Evolutionary conservation across 371 early-diverging fungal genomes (phyloP), one percentile per base, ranked within the genome.

Genomic region (Rhizopus delemar): DNA sequence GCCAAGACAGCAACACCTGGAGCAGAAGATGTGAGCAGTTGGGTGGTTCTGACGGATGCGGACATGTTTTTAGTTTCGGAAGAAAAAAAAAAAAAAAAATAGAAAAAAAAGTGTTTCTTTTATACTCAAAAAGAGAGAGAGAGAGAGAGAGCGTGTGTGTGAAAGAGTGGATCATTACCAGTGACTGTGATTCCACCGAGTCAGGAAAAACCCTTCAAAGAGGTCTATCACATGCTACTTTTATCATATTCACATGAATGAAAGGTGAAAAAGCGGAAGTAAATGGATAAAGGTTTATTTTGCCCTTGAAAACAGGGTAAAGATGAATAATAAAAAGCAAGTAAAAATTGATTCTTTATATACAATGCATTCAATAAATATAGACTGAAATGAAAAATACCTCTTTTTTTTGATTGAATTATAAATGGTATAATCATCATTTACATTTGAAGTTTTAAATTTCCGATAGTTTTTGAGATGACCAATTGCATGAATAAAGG

Each of bases 1-100:
- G 67, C 70, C 49, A 70, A 63, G 31, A 70, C 46, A 51, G 60
- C 48, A 45, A 70, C 67, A 58, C 70, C 70, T 32, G 63, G 63
- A 46, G 66, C 60, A 53, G 41, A 54, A 16, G 54, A 36, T 45
- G 45, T 51, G 12, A 59, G 32, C 12, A 52, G 33, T 32, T 29
- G 7, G 9, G 56, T 16, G 16, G 51, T 38, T 36, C 28, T 41
- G n/a, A 22, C 33, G 29, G 22, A 8, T 16, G 5, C 57, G 36
- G 48, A 54, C 55, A 54, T 54, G 22, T 22, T 32, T 41, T 54
- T 31, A 33, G 16, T 32, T 35, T 33, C 4, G 13, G 35, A 16
- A 51, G 13, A 33, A 12, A 51, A 33, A 31, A 51, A 34, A 31
- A 35, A 5, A 35, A 13, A 31, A 5, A n/a, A 8, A 33, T 3